Evolutionary conservation across 306 rosid species (phyloP), one percentile per base, ranked within the genome.

Genomic region (Boehmeria nivea): DNA sequence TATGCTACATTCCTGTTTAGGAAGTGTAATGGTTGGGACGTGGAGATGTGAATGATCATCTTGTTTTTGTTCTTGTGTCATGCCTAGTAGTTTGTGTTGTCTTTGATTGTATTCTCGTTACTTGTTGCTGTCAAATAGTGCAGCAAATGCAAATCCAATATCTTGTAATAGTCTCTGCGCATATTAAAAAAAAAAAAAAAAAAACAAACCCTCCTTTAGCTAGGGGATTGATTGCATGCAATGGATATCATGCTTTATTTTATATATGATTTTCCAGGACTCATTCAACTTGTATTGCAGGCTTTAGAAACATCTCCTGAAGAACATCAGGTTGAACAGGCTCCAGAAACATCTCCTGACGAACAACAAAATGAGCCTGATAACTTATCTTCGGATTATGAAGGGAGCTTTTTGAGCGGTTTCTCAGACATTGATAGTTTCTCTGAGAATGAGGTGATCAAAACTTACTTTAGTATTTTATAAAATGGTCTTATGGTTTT

Each of bases 401-500:
- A 72, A 1, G 82, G 66, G 54, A 78, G 77, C 65, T 76, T 79
- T 58, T 72, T 76, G 61, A 80, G 75, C 61, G 87, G 75, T 54
- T 76, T 71, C 65, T 78, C 91, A 8, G 91, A 84, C 60, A 10
- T 58, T 20, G 94, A 80, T 63, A 45, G 70, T 66, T 78, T 51
- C 58, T 80, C 79, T 12, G 88, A 84, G 50, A 64, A 48, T 20
- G 95, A 87, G 78, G 98, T 87, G 50, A 51, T 28, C 66, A 26
- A 15, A 11, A 26, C 33, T 18, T 36, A n/a, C 7, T 16, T 26
- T 9, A 14, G 8, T 21, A 51, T 31, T 31, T 10, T 31, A 31
- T 31, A 31, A 31, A 31, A 4, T 31, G 36, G 36, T 31, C 8
- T 10, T 31, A 4, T 2, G 2, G 2, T 4, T 31, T 31, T n/a